Evolutionary conservation across 306 rosid genomes (phyloP).

Genomic region (Fragaria vesca): DNA sequence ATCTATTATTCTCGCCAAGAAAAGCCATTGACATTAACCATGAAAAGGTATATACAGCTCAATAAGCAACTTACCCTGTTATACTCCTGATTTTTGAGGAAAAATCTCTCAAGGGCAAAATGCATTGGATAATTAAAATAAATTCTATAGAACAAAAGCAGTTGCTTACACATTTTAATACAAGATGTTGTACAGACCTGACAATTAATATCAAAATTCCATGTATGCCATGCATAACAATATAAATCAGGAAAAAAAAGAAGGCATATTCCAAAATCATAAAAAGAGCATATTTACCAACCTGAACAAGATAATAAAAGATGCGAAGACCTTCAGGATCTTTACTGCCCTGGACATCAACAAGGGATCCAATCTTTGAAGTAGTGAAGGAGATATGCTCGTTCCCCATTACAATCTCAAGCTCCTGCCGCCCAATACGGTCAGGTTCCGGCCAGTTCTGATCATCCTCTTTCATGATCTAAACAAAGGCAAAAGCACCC

Average conservation of each 20-base stretch:
- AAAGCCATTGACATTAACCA: background rate
- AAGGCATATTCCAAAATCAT: background rate
- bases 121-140: background rate
- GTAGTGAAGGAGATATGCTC: conserved; percentile 98
- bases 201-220: background rate
- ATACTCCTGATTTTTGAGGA: background rate
- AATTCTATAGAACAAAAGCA: background rate
- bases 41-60: background rate
- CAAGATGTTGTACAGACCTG: background rate
- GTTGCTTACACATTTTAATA: background rate
- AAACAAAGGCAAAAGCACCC: conserved; percentile 1
- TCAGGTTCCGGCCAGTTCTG: conserved; percentile 99
- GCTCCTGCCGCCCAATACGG: conserved; percentile 92
- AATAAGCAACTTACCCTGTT: background rate
- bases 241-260: background rate
- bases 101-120: background rate
- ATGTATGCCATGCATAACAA: background rate
- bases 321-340: conserved; percentile 99
- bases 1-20: background rate
- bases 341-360: conserved; percentile 95
- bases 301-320: conserved; percentile 98
- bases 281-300: conserved; percentile 20
- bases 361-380: conserved; percentile 93
- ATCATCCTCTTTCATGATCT: conserved; percentile 98
- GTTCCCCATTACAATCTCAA: conserved; percentile 97